Evolutionary conservation across 331 rosid genomes (phyloP), one percentile per base, ranked within the genome.

Genomic region (Telfairia occidentalis): DNA sequence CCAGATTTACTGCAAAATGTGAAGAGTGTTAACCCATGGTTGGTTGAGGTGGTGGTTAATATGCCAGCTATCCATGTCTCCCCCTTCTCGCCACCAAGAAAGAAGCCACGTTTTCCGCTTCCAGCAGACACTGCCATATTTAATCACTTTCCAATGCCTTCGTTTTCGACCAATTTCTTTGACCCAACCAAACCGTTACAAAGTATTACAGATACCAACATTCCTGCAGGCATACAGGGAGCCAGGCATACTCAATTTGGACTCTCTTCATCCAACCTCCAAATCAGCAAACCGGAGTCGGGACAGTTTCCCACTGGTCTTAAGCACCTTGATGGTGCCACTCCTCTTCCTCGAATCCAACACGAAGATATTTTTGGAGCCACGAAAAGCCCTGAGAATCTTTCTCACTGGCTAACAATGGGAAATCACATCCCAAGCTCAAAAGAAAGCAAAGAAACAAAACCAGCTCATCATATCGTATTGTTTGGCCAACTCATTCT

Each of bases 231-330:
- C 96, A 87, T 92, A 86, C 96, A 92, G 98, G 98, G 96, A 92
- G 96, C 97, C 98, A 92, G 98, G 98, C 98, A 92, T 88, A 82
- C 87, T 86, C 95, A 83, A 81, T 83, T 85, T 77, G 90, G 86
- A 82, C 84, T 78, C 80, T 78, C 90, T 79, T 79, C 93, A 30
- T 76, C 84, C 16, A 88, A 89, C 81, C 76, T 89, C 78, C 92
- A 82, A 66, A 76, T 80, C 80, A 83, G 78, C 84, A 89, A 79
- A 81, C 83, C 84, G 49, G 92, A 79, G 61, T 49, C 75, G 12
- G 83, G 83, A 46, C 78, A 82, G 75, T 81, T 84, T 80, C 83
- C 85, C 1, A 42, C 84, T 46, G 85, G 87, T 3, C 76, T 86
- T 78, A 83, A 88, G 54, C 84, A 80, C 76, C 80, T 84, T 46